Evolutionary conservation across 2,329 filamentous ascomycete genomes (phyloP).

Genomic region (Paraphoma sp.): DNA sequence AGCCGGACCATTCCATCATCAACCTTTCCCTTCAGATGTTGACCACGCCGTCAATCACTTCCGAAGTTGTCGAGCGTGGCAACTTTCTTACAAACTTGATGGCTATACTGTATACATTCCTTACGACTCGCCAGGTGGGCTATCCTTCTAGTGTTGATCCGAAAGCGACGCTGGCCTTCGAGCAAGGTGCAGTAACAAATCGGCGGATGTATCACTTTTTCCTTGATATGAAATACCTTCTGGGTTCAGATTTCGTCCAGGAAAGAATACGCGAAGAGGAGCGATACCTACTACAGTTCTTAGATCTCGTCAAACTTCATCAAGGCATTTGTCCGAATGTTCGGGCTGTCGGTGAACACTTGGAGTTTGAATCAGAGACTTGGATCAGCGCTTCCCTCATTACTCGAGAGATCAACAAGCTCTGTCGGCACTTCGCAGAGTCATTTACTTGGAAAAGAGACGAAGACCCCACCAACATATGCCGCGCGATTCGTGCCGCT

Average conservation of each 20-base stretch:
- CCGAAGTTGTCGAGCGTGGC: slow-evolving; percentile 90
- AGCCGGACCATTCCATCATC: slow-evolving; percentile 98
- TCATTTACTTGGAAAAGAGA: slow-evolving; percentile 75
- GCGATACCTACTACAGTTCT: slow-evolving; percentile 89
- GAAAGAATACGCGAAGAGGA: slow-evolving; percentile 81
- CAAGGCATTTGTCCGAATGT: slow-evolving; percentile 97
- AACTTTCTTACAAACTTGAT: slow-evolving; percentile 96
- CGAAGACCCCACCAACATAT: slow-evolving; percentile 71
- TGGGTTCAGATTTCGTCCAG: slow-evolving; percentile 87
- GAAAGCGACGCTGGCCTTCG: slow-evolving; percentile 86
- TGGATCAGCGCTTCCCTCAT: slow-evolving; percentile 97
- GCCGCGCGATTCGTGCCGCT: slow-evolving; percentile 73
- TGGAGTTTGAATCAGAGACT: slow-evolving; percentile 97
- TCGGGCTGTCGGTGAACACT: slow-evolving; percentile 89
- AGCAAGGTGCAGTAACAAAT: slow-evolving; percentile 93
- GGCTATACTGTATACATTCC: slow-evolving; percentile 95
- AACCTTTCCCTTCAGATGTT: slow-evolving; percentile 96
- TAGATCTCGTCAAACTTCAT: slow-evolving; percentile 93
- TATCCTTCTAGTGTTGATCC: slow-evolving; percentile 90
- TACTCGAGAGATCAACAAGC: slow-evolving; percentile 90
- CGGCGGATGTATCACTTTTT: slow-evolving; percentile 98
- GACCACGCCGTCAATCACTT: slow-evolving; percentile 94
- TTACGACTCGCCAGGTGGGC: slow-evolving; percentile 94
- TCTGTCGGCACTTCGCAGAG: slow-evolving; percentile 87
- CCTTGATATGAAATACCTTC: slow-evolving; percentile 88